Percentiles rank a stretch among this genome's conserved stretches.
Evolutionary conservation across 2,329 filamentous ascomycete species (phyloP).

Genomic region (Neonectria faginata): DNA sequence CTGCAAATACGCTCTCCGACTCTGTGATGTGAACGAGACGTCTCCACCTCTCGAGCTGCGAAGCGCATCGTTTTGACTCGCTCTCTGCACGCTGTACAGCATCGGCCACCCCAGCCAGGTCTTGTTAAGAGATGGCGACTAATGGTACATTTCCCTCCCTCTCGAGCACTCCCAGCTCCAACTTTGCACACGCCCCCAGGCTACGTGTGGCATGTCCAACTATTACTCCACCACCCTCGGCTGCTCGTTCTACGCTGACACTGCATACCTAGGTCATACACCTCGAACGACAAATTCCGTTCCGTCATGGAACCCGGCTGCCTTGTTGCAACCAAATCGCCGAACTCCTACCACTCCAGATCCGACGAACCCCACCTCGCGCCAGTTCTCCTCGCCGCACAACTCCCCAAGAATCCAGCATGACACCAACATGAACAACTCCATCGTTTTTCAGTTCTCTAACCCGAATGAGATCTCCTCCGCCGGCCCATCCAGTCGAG

Average conservation of each 20-base stretch:
- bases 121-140: constrained; percentile 47
- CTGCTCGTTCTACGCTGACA: constrained; percentile 23
- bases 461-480: constrained; percentile 51
- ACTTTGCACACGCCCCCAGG: background rate
- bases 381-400: constrained; percentile 39
- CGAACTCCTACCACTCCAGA: constrained; percentile 46
- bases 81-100: constrained; percentile 38
- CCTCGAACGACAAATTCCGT: constrained; percentile 44
- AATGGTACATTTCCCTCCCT: constrained; percentile 44
- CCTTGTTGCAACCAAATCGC: constrained; percentile 54
- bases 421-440: constrained; percentile 44
- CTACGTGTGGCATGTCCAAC: background rate
- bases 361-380: constrained; percentile 42
- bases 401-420: constrained; percentile 39
- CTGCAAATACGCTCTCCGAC: constrained; percentile 8
- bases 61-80: constrained; percentile 37
- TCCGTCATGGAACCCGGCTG: constrained; percentile 57
- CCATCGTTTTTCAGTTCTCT: constrained; percentile 59
- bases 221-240: background rate
- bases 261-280: constrained; percentile 44
- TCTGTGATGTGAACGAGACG: constrained; percentile 41
- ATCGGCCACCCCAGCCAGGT: constrained; percentile 35
- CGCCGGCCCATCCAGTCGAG: constrained; percentile 48
- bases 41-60: constrained; percentile 34
- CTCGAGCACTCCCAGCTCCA: constrained; percentile 8